These are phyloP conservation scores for Claviceps capensis DNA, from an alignment of 2,329 filamentous ascomycete species.

Conservation along the genomic window DNA sequence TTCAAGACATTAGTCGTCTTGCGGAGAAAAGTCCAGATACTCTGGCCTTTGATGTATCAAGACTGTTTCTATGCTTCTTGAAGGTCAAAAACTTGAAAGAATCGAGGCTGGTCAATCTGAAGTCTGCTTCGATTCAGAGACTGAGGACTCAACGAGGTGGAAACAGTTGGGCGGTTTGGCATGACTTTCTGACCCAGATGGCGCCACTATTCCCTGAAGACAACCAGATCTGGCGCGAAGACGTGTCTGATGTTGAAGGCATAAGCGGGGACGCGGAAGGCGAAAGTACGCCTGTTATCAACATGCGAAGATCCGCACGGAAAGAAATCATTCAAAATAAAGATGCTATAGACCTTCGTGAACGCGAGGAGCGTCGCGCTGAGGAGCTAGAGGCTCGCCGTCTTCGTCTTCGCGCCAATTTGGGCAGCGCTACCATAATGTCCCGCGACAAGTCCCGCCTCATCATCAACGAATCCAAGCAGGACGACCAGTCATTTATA, in stretches of 20 bases:
- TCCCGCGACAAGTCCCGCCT: slow-evolving; percentile 34
- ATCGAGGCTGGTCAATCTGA: slow-evolving; percentile 2
- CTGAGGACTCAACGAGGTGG: slow-evolving; percentile 10
- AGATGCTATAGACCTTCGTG: slow-evolving; percentile 36
- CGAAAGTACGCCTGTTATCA: slow-evolving; percentile 1
- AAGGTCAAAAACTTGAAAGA: slow-evolving; percentile 13
- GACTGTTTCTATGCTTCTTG: slow-evolving; percentile 18
- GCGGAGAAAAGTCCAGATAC: slow-evolving; percentile 5
- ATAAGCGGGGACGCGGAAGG: slow-evolving; percentile 7
- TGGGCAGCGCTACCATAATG: slow-evolving; percentile 29
- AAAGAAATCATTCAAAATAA: slow-evolving; percentile 24
- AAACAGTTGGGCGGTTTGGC: slow-evolving; percentile 13
- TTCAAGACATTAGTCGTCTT: slow-evolving; percentile 6
- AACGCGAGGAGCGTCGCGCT: slow-evolving; percentile 38
- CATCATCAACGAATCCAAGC: slow-evolving; percentile 54
- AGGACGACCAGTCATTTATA: slow-evolving; percentile 44
- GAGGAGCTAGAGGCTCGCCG: slow-evolving; percentile 40
- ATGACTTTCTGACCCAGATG: slow-evolving; percentile 14
- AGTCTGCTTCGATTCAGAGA: slow-evolving; percentile 6
- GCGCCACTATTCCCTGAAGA: slow-evolving; percentile 18
- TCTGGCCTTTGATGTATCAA: slow-evolving; percentile 17
- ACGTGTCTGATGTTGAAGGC: slow-evolving; percentile 11
- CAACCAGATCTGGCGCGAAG: slow-evolving; percentile 18
- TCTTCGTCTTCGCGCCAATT: slow-evolving; percentile 29
- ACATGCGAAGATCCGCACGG: slow-evolving; percentile 9